Evolutionary conservation across 805 yeast genomes (phyloP), one percentile per base, ranked within the genome.

Genomic region (Candida verbasci): DNA sequence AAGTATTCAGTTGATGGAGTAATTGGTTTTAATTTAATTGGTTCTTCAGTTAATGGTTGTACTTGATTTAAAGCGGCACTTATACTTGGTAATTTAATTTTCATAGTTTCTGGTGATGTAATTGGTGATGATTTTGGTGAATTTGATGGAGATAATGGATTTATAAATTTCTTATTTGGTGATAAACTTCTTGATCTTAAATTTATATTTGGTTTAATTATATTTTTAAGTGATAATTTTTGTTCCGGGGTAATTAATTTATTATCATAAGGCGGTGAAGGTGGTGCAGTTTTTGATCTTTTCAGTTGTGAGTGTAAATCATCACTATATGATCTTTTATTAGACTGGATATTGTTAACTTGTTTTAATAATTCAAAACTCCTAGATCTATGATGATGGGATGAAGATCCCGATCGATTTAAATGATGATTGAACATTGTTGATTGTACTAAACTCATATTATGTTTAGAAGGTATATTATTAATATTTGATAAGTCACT

Each of bases 261-360:
- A n/a, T n/a, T n/a, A n/a, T 34, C 41, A 17, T 34, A 30, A 16
- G 41, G 35, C 16, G 40, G 40, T 26, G 70, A 65, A 9, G 74
- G 70, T 23, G 74, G 74, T 3, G 74, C 73, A 8, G 74, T 68
- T 47, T 65, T 56, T n/a, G 71, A 57, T 34, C 70, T 53, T 47
- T 70, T 69, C 29, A 28, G 25, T 36, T 42, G 42, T 9, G 15
- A 16, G 4, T 4, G 8, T 27, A 26, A 20, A 30, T 38, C 39
- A 17, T 44, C 35, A 42, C 41, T 40, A 23, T 37, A 37, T 20
- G 40, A 41, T 30, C 49, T 32, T 25, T 45, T 45, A 15, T 30
- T 37, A 21, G n/a, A n/a, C n/a, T n/a, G n/a, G n/a, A n/a, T n/a
- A n/a, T n/a, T n/a, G n/a, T 14, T 38, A 9, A 23, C 29, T 31